A percentile compares a stretch with the other conserved stretches of the same genome.
phyloP scores from a whole-genome alignment of 2,329 filamentous ascomycete genomes.

The Elsinoe necatrix region DNA sequence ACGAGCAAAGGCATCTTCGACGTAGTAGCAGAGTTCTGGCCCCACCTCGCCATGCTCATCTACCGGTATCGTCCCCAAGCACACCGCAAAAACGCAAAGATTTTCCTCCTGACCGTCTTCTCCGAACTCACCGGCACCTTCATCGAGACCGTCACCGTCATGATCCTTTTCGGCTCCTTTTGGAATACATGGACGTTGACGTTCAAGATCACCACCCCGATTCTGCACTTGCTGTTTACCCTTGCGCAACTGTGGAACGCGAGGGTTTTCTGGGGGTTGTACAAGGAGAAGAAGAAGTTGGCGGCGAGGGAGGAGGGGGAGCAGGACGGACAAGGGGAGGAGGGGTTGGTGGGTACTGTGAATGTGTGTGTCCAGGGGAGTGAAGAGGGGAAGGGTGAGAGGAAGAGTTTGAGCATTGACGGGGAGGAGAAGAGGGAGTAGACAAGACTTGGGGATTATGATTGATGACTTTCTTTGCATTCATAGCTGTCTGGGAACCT shows the following conservation, averaged over 20 bases:
- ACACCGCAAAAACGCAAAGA: conserved; percentile 33
- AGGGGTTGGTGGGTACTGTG: neutral
- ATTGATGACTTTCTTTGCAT: neutral
- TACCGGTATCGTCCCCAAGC: conserved; percentile 35
- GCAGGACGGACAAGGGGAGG: neutral
- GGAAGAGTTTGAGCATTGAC: neutral
- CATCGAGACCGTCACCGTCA: conserved; percentile 36
- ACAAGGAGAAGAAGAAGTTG: conserved; percentile 22
- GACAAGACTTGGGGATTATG: neutral
- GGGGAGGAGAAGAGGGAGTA: neutral
- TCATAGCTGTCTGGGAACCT: too few relatives aligned
- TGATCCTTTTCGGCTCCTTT: conserved; percentile 37
- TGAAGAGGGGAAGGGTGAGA: neutral
- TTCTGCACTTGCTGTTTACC: conserved; percentile 37
- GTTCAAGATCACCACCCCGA: conserved; percentile 38
- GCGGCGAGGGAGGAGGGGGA: neutral
- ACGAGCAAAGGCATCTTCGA: conserved; percentile 38
- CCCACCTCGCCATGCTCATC: conserved; percentile 39
- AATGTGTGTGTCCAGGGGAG: neutral
- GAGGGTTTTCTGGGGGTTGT: conserved; percentile 37
- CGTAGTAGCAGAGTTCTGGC: conserved; percentile 40
- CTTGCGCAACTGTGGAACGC: conserved; percentile 38
- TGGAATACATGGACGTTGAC: conserved; percentile 37
- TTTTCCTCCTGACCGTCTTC: conserved; percentile 33
- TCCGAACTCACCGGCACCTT: conserved; percentile 34